Conservation (phyloP, 2,329 filamentous ascomycete genomes). For the Xylariaceae sp. region DNA sequence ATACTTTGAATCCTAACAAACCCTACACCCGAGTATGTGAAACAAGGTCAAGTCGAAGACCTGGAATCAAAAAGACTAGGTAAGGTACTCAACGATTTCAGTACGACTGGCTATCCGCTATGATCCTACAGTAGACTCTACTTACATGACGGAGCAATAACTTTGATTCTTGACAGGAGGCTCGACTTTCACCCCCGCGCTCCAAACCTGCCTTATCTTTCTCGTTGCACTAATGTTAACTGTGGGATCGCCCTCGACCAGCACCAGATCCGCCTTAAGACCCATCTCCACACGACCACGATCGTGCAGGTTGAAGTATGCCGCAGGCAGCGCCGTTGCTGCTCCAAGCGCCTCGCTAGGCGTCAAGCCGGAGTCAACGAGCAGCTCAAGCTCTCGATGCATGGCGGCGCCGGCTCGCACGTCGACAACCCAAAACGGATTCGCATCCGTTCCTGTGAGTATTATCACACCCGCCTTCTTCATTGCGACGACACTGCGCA, state of each 20-base stretch:
- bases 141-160: background rate
- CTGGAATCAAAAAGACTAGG: too few species aligned
- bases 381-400: constrained; percentile 26
- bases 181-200: constrained; percentile 21
- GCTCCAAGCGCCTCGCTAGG: constrained; percentile 21
- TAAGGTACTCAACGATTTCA: too few species aligned
- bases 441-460: constrained; percentile 28
- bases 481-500: constrained; percentile 23
- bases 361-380: constrained; percentile 24
- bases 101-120: too few species aligned
- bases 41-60: too few species aligned
- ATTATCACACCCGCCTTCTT: constrained; percentile 28
- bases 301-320: constrained; percentile 24
- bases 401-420: constrained; percentile 13
- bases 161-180: background rate
- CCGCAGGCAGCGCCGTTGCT: constrained; percentile 20
- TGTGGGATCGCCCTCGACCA: constrained; percentile 28
- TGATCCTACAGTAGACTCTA: too few species aligned
- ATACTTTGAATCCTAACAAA: too few species aligned
- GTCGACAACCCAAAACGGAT: constrained; percentile 5
- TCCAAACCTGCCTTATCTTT: constrained; percentile 27
- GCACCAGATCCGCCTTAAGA: constrained; percentile 28
- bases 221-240: constrained; percentile 25
- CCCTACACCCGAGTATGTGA: too few species aligned
- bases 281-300: constrained; percentile 24